Evolutionary conservation across 495 filamentous ascomycete genomes (phyloP).

Genomic region (Penicillium paradoxum): DNA sequence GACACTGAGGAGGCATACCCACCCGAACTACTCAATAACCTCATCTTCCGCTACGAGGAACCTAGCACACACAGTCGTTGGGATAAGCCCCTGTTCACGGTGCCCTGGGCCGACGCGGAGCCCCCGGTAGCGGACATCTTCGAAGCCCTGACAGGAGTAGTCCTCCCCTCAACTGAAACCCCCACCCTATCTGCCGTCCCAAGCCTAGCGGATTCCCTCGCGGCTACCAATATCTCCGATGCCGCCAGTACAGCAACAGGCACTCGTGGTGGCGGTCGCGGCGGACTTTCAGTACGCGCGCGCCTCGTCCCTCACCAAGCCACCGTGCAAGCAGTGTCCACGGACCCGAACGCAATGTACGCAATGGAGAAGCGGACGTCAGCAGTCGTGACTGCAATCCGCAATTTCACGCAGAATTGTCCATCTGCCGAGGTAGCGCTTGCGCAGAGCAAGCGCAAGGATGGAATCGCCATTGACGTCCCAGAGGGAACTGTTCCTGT

Average conservation of each 20-base stretch:
- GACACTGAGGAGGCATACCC: constrained; percentile 56
- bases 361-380: constrained; percentile 80
- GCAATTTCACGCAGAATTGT: constrained; percentile 49
- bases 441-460: constrained; percentile 40
- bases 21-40: constrained; percentile 74
- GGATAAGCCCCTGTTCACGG: constrained; percentile 91
- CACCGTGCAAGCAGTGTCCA: constrained; percentile 64
- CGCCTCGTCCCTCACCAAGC: constrained; percentile 72
- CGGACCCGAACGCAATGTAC: constrained; percentile 75
- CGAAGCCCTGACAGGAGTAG: constrained; percentile 59
- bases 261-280: constrained; percentile 13
- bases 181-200: constrained; percentile 21
- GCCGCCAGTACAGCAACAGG: constrained; percentile 30
- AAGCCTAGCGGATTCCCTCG: constrained; percentile 24
- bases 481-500: constrained; percentile 35
- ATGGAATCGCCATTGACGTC: constrained; percentile 39
- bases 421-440: constrained; percentile 39
- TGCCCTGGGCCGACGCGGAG: constrained; percentile 71
- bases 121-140: constrained; percentile 69
- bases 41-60: constrained; percentile 94
- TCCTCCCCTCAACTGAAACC: constrained; percentile 25
- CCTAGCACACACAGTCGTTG: constrained; percentile 91
- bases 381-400: constrained; percentile 69
- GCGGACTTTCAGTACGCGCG: constrained; percentile 14
- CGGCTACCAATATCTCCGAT: constrained; percentile 25